Base-by-base conservation (phyloP, 2,329 filamentous ascomycete genomes). In the Aspergillus oerlinghausenensis region DNA sequence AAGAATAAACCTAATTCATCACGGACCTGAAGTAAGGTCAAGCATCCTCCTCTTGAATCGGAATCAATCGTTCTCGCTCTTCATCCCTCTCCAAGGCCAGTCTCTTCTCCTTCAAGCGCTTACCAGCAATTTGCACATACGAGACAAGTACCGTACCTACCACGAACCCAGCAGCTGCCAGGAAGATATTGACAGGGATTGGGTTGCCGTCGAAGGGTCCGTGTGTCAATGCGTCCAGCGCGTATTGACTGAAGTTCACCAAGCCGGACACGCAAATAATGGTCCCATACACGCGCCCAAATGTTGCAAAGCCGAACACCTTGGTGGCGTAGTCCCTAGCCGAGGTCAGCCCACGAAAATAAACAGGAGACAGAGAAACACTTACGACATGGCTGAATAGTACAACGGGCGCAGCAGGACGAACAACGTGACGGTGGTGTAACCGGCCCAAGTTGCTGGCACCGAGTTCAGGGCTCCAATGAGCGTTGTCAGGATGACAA, bases 301-400 rank as follows among this genome's bases (percentile, higher is more conserved):
- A 97, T 0, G 91, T 96, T 55, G 87, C 82, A 75, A 96, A 96
- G 14, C 92, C 92, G 70, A 96, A 96, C 32, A 96, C 90, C 74
- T 96, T 96, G 62, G 90, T 92, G 14, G 85, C 84, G 72, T 95
- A 96, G 76, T 96, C 92, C 26, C 82, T 82, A 38, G 14, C 32
- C 32, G 32, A 38, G 14, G 32, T 38, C 14, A 38, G 32, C 14
- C 23, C 8, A 21, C 11, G 9, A 35, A 40, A n/a, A 21, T 54
- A 55, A 51, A 56, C 26, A 52, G 5, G 17, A 19, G 9, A 32
- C 19, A 9, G 67, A 32, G 10, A 25, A 10, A 8, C 7, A 68
- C 79, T 75, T 75, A 81, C 70, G 88, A 93, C 56, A 96, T 89
- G 7, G 90, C 86, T 0, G 91, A 95, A 76, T 96, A 96, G 75